A percentile compares a stretch with the other conserved stretches of the same genome.
Conservation (phyloP, 176 grass and related monocot species). For the Phoenix dactylifera region DNA sequence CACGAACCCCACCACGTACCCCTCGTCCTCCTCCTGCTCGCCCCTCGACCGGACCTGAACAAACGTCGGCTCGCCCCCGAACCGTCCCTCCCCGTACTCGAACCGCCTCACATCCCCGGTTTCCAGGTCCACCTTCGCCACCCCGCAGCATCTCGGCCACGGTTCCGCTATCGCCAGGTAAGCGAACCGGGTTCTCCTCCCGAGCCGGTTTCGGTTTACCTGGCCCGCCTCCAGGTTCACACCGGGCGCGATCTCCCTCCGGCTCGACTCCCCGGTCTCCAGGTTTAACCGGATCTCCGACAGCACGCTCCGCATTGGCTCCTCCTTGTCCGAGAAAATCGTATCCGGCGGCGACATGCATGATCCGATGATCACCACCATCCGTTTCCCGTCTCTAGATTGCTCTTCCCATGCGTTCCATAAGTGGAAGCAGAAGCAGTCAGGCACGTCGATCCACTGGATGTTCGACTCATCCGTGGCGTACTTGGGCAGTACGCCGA, state of each 20-base stretch:
- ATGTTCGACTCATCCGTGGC: not conserved
- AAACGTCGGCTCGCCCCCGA: not conserved
- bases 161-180: constrained; percentile 3
- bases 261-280: not conserved
- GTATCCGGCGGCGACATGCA: constrained; percentile 4
- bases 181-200: constrained; percentile 3
- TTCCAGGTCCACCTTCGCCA: constrained; percentile 10
- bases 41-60: not conserved
- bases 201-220: not conserved
- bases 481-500: constrained; percentile 3
- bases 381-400: not conserved
- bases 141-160: not conserved
- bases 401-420: constrained; percentile 6
- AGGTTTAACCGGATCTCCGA: constrained; percentile 4
- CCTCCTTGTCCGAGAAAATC: not conserved
- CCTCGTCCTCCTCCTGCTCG: constrained; percentile 1
- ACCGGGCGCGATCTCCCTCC: constrained; percentile 1
- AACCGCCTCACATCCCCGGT: not conserved
- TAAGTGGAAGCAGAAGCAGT: constrained; percentile 5
- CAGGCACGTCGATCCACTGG: not conserved
- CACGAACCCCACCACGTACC: constrained; percentile 5
- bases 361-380: not conserved
- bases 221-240: constrained; percentile 6
- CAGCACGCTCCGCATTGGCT: not conserved
- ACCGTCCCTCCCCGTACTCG: not conserved